Percentiles rank a stretch among this genome's conserved stretches.
phyloP scores from a whole-genome alignment of 345 rosid genomes.

The Populus euphratica region DNA sequence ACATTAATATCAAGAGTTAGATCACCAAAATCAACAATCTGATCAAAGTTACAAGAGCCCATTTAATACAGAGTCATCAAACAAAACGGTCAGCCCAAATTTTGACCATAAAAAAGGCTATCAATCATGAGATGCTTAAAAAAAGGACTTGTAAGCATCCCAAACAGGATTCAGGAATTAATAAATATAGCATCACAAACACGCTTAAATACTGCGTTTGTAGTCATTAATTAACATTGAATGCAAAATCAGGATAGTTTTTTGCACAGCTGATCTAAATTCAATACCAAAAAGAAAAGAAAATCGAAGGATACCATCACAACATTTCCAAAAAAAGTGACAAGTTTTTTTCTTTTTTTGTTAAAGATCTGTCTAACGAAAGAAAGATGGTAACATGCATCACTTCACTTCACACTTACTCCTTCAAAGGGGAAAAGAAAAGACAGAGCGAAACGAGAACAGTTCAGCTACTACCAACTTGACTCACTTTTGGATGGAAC shows the following conservation, averaged over 20 bases:
- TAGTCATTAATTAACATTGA: neutral
- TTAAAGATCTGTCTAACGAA: neutral
- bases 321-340: neutral
- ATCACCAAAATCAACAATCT: neutral
- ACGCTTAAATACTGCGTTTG: neutral
- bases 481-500: neutral
- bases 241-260: neutral
- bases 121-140: neutral
- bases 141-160: neutral
- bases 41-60: neutral
- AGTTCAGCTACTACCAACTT: neutral
- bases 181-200: neutral
- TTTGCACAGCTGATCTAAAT: neutral
- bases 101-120: neutral
- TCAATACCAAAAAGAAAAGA: neutral
- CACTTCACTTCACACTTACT: neutral
- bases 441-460: neutral
- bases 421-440: neutral
- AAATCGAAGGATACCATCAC: neutral
- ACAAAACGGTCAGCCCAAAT: neutral
- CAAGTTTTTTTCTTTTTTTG: no score
- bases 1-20: neutral
- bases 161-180: neutral
- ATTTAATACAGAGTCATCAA: neutral
- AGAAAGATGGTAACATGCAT: neutral